phyloP scores from a whole-genome alignment of 1,139 yeast species.

The Yamadazyma sp. region DNA sequence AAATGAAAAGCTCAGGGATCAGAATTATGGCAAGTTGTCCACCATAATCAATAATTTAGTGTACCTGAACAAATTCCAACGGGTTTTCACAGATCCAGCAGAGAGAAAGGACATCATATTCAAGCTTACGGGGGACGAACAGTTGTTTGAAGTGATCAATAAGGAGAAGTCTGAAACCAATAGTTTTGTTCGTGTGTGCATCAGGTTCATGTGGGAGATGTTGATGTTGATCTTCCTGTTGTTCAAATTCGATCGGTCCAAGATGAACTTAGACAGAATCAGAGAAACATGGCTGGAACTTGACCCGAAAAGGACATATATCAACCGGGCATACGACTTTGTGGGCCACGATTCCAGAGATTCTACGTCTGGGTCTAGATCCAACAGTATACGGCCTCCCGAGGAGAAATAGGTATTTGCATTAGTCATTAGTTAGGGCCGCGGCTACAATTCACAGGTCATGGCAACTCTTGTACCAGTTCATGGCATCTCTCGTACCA shows the following conservation, averaged over 20 bases:
- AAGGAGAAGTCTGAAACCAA: conserved; percentile 6
- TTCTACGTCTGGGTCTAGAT: not conserved
- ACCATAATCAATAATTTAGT: conserved; percentile 38
- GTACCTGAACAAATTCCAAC: conserved; percentile 32
- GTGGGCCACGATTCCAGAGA: conserved; percentile 25
- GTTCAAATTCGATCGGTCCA: conserved; percentile 37
- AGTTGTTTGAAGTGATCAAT: conserved; percentile 3
- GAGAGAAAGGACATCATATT: conserved; percentile 31
- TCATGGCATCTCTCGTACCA: too few relatives aligned
- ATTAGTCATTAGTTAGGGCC: not conserved
- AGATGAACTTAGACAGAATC: conserved; percentile 48
- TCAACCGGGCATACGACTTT: conserved; percentile 36
- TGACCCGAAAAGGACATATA: conserved; percentile 45
- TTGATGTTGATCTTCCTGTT: conserved; percentile 30
- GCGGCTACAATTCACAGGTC: not conserved
- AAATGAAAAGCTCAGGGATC: conserved; percentile 38
- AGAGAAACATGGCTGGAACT: conserved; percentile 43
- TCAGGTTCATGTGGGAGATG: conserved; percentile 33
- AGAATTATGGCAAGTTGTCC: conserved; percentile 27
- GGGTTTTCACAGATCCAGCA: conserved; percentile 28
- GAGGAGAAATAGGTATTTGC: not conserved
- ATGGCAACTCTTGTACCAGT: conserved; percentile 1
- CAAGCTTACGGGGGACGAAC: conserved; percentile 22
- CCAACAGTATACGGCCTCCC: not conserved
- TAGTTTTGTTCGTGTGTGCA: conserved; percentile 21